Evolutionary conservation across 108 stramenopile genomes (phyloP).

Genomic region (Skeletonema potamos): DNA sequence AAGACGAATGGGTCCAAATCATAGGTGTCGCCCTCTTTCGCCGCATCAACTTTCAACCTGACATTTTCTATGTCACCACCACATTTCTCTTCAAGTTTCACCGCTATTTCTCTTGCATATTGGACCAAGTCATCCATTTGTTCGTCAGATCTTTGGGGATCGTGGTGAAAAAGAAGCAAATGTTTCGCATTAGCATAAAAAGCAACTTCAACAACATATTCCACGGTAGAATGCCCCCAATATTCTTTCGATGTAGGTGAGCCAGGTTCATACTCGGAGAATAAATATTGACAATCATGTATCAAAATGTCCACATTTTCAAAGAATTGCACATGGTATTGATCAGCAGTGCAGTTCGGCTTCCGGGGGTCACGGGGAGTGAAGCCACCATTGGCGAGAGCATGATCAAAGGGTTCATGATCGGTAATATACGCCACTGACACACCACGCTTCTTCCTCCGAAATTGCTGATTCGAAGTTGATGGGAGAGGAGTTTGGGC

Average conservation of each 20-base stretch:
- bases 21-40: constrained; percentile 20
- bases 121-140: constrained; percentile 38
- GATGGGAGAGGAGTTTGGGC: neutral
- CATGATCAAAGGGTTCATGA: constrained; percentile 39
- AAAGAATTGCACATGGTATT: constrained; percentile 40
- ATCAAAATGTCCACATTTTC: constrained; percentile 28
- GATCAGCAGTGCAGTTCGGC: constrained; percentile 16
- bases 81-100: constrained; percentile 9
- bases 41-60: constrained; percentile 17
- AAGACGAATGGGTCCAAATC: constrained; percentile 18
- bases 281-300: constrained; percentile 37
- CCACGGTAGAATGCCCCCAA: constrained; percentile 45
- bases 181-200: constrained; percentile 32
- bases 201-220: constrained; percentile 48
- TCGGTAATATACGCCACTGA: constrained; percentile 46
- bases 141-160: constrained; percentile 38
- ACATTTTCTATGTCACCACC: neutral
- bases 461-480: neutral
- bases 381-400: constrained; percentile 27
- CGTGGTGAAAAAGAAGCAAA: constrained; percentile 39
- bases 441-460: constrained; percentile 15
- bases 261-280: constrained; percentile 15
- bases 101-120: constrained; percentile 15
- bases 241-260: constrained; percentile 22
- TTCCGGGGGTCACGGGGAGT: neutral